Conservation (phyloP, 495 filamentous ascomycete genomes). For the Aspergillus steynii region DNA sequence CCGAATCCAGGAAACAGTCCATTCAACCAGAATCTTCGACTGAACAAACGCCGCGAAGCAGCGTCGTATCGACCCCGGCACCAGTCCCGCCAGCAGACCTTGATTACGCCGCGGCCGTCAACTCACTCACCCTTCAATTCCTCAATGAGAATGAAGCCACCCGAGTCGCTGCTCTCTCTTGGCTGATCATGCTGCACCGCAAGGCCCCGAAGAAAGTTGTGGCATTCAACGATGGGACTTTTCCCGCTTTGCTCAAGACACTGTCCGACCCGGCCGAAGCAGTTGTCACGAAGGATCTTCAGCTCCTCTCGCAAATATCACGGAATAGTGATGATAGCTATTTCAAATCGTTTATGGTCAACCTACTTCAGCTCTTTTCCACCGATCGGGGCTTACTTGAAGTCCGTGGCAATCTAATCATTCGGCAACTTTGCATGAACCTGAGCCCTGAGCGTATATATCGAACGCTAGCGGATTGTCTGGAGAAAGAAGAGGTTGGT, state of each 20-base stretch:
- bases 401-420: conserved; percentile 92
- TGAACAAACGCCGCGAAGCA: conserved; percentile 49
- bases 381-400: conserved; percentile 90
- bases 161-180: conserved; percentile 86
- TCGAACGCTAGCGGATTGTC: conserved; percentile 90
- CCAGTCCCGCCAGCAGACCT: conserved; percentile 62
- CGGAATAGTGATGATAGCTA: conserved; percentile 95
- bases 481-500: conserved; percentile 87
- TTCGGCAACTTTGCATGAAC: conserved; percentile 89
- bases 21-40: conserved; percentile 37
- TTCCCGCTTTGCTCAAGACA: conserved; percentile 94
- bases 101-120: conserved; percentile 97
- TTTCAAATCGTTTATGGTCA: conserved; percentile 98
- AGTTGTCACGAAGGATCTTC: conserved; percentile 93
- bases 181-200: conserved; percentile 95
- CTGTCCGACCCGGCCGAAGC: conserved; percentile 93
- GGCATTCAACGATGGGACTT: conserved; percentile 95
- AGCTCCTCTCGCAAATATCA: conserved; percentile 94
- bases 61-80: conserved; percentile 41
- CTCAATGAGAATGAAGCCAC: conserved; percentile 96
- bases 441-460: conserved; percentile 95
- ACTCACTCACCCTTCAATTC: conserved; percentile 90
- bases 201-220: conserved; percentile 93
- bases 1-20: conserved; percentile 33
- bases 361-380: conserved; percentile 89